Evolutionary conservation across 345 rosid genomes (phyloP).

Genomic region (Eucalyptus globulus): DNA sequence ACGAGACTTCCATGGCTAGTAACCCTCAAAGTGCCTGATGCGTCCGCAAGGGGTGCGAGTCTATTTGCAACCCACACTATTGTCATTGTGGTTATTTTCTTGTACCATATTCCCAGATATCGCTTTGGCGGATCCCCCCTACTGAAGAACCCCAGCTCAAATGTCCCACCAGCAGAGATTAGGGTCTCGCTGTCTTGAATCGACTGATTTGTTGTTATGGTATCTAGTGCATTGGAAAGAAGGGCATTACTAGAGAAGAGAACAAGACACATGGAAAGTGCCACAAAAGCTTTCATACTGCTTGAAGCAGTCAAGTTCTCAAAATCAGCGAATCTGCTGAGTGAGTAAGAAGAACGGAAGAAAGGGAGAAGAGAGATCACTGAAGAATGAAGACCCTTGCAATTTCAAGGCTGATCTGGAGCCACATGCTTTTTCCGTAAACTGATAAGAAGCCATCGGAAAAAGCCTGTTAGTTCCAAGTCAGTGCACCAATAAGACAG

Average conservation of each 20-base stretch:
- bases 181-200: neutral
- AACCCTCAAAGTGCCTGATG: neutral
- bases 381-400: neutral
- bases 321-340: neutral
- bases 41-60: neutral
- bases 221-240: neutral
- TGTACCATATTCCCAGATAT: slow-evolving; percentile 11
- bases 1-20: neutral
- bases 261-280: neutral
- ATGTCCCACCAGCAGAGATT: slow-evolving; percentile 1
- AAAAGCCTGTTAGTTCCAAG: no score
- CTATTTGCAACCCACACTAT: slow-evolving; percentile 10
- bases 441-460: no score
- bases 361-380: neutral
- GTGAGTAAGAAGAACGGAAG: neutral
- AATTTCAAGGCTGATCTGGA: neutral
- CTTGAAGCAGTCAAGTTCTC: neutral
- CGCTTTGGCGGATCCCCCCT: neutral
- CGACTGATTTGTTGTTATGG: neutral
- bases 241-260: neutral
- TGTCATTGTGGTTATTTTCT: neutral
- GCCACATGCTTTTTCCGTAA: no score
- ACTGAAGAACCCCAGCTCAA: slow-evolving; percentile 11
- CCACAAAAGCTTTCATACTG: neutral
- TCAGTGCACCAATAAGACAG: no score